phyloP scores from a whole-genome alignment of 805 yeast genomes.

The Yamadazyma endophytica region DNA sequence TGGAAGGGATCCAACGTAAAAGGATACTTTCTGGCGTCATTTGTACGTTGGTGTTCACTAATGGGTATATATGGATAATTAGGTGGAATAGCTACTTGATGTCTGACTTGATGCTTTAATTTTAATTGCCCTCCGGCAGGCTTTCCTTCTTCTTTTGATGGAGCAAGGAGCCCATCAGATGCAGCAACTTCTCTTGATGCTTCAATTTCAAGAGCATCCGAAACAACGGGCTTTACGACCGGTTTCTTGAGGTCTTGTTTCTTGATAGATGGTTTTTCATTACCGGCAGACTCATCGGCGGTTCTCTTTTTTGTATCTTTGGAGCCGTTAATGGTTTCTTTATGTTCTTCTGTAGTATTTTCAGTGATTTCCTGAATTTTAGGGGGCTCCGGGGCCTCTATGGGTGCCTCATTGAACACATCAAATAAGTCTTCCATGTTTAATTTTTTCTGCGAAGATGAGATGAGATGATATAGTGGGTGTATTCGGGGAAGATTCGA shows the following conservation, averaged over 20 bases:
- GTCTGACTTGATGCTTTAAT: conserved; percentile 90
- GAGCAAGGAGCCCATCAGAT: conserved; percentile 58
- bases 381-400: conserved; percentile 22
- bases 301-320: conserved; percentile 9
- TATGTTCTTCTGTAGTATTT: no score
- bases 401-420: conserved; percentile 57
- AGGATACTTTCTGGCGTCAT: conserved; percentile 87
- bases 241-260: conserved; percentile 22
- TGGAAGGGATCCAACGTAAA: conserved; percentile 95
- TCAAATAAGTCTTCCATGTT: conserved; percentile 51
- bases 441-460: conserved; percentile 1
- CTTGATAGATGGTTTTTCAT: no score
- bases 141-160: conserved; percentile 17
- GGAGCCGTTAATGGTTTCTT: no score
- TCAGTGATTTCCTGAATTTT: conserved; percentile 16
- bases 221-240: conserved; percentile 66
- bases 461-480: no score
- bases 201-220: conserved; percentile 84
- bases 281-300: neutral
- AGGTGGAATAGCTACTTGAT: conserved; percentile 95
- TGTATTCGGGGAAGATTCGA: no score
- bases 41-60: conserved; percentile 72
- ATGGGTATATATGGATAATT: conserved; percentile 85
- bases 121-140: conserved; percentile 47
- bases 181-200: conserved; percentile 87